Evolutionary conservation across 176 grass and related monocot species (phyloP), one percentile per base, ranked within the genome.

Genomic region (Cymbopogon citratus): DNA sequence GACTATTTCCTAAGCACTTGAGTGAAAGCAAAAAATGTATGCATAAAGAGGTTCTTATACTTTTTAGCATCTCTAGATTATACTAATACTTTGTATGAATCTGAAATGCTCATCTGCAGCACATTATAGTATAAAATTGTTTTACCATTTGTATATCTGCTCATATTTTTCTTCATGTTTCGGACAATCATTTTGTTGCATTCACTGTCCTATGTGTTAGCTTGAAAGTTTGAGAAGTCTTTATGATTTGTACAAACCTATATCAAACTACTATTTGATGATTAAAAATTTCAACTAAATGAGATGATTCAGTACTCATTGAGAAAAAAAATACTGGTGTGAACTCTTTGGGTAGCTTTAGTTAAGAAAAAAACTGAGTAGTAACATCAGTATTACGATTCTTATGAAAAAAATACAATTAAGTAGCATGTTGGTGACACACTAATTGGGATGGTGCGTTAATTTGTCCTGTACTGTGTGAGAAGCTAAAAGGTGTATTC

Each of bases 271-370:
- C 10, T 24, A 12, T 86, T 63, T 51, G 1, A 21, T 10, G 12
- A 10, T 75, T 69, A 10, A 51, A 14, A 40, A 76, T 28, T 80
- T 12, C 59, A 54, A 76, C 41, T n/a, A n/a, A n/a, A n/a, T n/a
- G n/a, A n/a, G n/a, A n/a, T n/a, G n/a, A n/a, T 81, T 62, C 27
- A 80, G 28, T 64, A 38, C 36, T 13, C 12, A 51, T 71, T n/a
- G n/a, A 1, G 26, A 51, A 51, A 28, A 28, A 48, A 34, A 49
- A 19, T 25, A 39, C 25, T 41, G 19, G 15, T 52, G 28, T 0
- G 29, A 85, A 40, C 10, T 73, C 16, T 38, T 79, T 85, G 6
- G 28, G n/a, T 63, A 51, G 23, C 29, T 79, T 85, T n/a, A 51
- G 38, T 48, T 49, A 24, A 44, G 49, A n/a, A 51, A 70, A 34